phyloP scores from a whole-genome alignment of 768 basidiomycete genomes.

The Leccinum boreale region DNA sequence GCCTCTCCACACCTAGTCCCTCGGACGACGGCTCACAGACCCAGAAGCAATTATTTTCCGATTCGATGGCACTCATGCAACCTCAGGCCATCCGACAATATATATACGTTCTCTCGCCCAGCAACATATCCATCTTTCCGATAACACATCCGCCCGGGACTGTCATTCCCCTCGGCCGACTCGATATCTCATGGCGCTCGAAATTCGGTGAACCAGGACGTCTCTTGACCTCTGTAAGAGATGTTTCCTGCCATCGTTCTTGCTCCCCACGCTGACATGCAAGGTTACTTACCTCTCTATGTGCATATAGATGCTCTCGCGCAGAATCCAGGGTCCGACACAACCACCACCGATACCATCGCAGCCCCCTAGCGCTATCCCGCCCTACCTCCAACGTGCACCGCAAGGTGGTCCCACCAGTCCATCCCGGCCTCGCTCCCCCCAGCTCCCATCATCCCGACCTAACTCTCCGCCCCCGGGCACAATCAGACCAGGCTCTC shows the following conservation, averaged over 20 bases:
- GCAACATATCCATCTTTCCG: conserved; percentile 40
- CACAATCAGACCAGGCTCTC: conserved; percentile 44
- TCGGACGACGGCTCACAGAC: conserved; percentile 12
- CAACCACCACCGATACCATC: conserved; percentile 25
- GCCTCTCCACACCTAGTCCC: conserved; percentile 16
- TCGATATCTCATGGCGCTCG: conserved; percentile 88
- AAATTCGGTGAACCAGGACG: conserved; percentile 83
- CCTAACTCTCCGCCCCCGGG: conserved; percentile 54
- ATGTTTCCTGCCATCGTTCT: background rate
- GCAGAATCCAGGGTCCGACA: conserved; percentile 62
- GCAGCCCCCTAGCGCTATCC: conserved; percentile 68
- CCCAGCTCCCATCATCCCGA: conserved; percentile 49
- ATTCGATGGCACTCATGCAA: conserved; percentile 67
- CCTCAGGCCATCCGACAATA: conserved; percentile 87
- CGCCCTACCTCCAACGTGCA: conserved; percentile 68
- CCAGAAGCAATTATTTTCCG: conserved; percentile 49
- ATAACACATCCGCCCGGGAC: conserved; percentile 60
- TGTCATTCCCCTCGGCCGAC: conserved; percentile 77
- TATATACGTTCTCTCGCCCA: conserved; percentile 74
- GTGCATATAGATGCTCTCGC: conserved; percentile 60
- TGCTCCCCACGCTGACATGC: background rate
- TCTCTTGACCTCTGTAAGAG: conserved; percentile 71
- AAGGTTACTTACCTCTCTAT: background rate
- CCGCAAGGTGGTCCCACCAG: conserved; percentile 33
- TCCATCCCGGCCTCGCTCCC: conserved; percentile 55